phyloP scores from a whole-genome alignment of 129 eudicot genomes.

The Kitagawia praeruptora region DNA sequence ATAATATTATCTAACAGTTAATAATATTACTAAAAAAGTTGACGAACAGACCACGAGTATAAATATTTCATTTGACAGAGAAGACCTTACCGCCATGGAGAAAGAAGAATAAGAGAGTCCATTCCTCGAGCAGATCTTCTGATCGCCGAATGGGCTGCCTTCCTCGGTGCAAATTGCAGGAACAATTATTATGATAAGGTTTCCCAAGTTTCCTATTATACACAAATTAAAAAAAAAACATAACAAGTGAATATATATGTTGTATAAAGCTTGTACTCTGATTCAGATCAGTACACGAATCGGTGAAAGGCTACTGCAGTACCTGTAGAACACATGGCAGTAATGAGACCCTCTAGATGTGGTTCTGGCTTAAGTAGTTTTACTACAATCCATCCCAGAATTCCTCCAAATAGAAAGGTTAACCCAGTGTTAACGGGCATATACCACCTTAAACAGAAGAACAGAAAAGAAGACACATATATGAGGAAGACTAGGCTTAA shows the following conservation, averaged over 20 bases:
- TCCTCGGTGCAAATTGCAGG: conserved; percentile 81
- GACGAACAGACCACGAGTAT: not conserved
- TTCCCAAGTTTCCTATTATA: conserved; percentile 73
- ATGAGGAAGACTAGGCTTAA: not conserved
- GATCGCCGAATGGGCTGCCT: conserved; percentile 87
- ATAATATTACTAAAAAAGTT: not conserved
- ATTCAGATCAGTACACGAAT: not conserved
- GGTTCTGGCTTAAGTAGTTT: conserved; percentile 59
- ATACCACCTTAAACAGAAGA: conserved; percentile 56
- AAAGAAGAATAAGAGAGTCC: conserved; percentile 86
- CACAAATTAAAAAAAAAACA: not conserved
- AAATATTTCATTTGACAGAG: too few relatives aligned
- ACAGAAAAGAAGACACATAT: not conserved
- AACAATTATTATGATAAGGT: conserved; percentile 58
- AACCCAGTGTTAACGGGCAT: conserved; percentile 64
- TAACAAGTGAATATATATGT: not conserved
- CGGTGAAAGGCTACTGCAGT: not conserved
- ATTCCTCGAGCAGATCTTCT: conserved; percentile 31
- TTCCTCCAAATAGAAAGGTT: conserved; percentile 59
- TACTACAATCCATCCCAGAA: conserved; percentile 62
- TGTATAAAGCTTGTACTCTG: not conserved
- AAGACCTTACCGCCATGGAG: conserved; percentile 72
- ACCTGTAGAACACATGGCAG: conserved; percentile 38
- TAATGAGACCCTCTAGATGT: conserved; percentile 48
- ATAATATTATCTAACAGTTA: not conserved